These are phyloP conservation scores for Apiospora pterosperma DNA, from an alignment of 2,329 filamentous ascomycete genomes.

Conservation along the genomic window DNA sequence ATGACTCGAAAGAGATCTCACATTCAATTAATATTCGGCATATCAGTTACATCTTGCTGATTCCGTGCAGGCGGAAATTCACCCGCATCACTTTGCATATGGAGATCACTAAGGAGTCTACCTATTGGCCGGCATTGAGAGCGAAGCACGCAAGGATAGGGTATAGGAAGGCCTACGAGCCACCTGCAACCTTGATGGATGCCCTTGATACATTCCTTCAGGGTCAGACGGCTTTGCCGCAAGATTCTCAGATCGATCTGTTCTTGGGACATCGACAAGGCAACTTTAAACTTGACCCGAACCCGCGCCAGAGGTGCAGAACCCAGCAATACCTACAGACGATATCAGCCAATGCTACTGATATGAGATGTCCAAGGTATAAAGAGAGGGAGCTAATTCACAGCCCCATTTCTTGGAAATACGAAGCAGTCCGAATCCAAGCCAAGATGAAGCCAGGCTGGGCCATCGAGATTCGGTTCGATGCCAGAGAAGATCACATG, in stretches of 20 bases:
- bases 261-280: background rate
- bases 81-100: background rate
- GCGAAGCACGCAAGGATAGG: background rate
- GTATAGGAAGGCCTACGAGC: background rate
- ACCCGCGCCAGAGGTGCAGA: background rate
- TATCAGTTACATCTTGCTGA: background rate
- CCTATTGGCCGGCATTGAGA: background rate
- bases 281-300: background rate
- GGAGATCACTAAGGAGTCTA: background rate
- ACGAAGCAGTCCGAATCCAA: background rate
- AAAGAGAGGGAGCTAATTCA: background rate
- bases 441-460: background rate
- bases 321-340: background rate
- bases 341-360: background rate
- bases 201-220: background rate
- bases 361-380: background rate
- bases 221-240: background rate
- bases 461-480: background rate
- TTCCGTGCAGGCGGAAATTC: background rate
- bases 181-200: background rate
- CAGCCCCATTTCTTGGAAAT: background rate
- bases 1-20: background rate
- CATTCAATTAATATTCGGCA: background rate
- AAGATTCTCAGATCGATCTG: background rate
- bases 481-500: background rate